phyloP scores from a whole-genome alignment of 1,139 yeast species.

The Yamadazyma siamensis region DNA sequence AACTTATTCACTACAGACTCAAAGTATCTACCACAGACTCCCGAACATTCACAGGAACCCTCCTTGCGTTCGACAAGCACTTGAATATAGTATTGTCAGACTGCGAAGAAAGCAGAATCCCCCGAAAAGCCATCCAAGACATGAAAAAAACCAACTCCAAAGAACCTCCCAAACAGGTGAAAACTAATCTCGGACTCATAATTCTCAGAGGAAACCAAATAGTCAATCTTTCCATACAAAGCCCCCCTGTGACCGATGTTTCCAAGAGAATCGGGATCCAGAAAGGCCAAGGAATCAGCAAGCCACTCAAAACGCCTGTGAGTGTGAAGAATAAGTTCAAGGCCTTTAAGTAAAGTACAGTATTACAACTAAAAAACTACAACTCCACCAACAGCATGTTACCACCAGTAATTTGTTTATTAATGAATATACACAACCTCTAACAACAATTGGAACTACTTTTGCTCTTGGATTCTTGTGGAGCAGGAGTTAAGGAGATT shows the following conservation, averaged over 20 bases:
- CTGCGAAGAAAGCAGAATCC: slow-evolving; percentile 76
- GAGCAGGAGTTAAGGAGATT: slow-evolving; percentile 89
- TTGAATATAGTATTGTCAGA: slow-evolving; percentile 85
- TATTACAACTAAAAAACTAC: too few species aligned
- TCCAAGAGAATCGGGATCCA: slow-evolving; percentile 39
- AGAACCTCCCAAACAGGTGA: slow-evolving; percentile 47
- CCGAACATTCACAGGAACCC: slow-evolving; percentile 71
- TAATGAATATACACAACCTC: slow-evolving; percentile 2
- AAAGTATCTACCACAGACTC: slow-evolving; percentile 73
- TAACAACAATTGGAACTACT: slow-evolving; percentile 66
- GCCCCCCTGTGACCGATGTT: slow-evolving; percentile 61
- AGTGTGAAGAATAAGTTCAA: slow-evolving; percentile 15
- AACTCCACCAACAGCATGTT: too few species aligned
- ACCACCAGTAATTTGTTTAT: background rate
- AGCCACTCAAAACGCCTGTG: slow-evolving; percentile 38
- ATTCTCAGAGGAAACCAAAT: slow-evolving; percentile 88
- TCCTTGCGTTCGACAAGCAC: slow-evolving; percentile 85
- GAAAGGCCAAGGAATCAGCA: slow-evolving; percentile 44
- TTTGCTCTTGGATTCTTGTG: slow-evolving; percentile 70
- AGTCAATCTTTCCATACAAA: slow-evolving; percentile 78
- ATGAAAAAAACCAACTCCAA: slow-evolving; percentile 28
- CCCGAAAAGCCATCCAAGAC: slow-evolving; percentile 53
- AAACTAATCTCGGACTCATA: slow-evolving; percentile 73
- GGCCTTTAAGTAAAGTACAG: slow-evolving; percentile 10
- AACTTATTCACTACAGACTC: slow-evolving; percentile 70